phyloP scores from a whole-genome alignment of 345 rosid genomes.

The Syzygium oleosum region DNA sequence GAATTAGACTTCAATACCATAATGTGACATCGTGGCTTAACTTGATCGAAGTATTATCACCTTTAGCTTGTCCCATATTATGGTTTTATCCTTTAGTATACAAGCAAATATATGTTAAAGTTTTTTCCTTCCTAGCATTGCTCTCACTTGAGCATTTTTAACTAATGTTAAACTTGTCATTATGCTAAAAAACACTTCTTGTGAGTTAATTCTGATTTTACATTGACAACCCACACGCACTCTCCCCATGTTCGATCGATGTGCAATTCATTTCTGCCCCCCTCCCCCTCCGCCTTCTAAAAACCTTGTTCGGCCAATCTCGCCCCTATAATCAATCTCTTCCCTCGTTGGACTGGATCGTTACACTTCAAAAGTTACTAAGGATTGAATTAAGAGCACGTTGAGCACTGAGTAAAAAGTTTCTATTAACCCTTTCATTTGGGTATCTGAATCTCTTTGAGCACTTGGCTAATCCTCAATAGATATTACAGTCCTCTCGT shows the following conservation, averaged over 20 bases:
- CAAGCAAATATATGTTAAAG: not conserved
- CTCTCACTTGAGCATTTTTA: not conserved
- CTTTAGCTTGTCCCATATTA: not conserved
- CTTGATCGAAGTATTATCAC: not conserved
- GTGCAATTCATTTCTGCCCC: not conserved
- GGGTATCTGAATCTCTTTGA: not conserved
- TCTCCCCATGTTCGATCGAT: not conserved
- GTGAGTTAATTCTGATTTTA: not conserved
- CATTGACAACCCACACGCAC: not conserved
- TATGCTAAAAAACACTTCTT: not conserved
- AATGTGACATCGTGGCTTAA: not conserved
- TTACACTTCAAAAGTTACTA: not conserved
- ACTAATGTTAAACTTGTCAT: not conserved
- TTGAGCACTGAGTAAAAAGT: not conserved
- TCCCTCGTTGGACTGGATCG: rapidly evolving
- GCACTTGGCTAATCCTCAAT: not conserved
- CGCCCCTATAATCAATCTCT: not conserved
- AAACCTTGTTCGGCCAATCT: not conserved
- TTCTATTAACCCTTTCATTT: not conserved
- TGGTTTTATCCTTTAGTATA: not conserved
- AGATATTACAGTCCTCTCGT: not conserved
- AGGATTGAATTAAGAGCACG: not conserved
- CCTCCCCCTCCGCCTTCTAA: not conserved
- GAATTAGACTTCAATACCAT: not conserved
- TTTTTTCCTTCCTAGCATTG: not conserved